Base-by-base conservation (phyloP, 1,284 basidiomycete species). In the Ganoderma meredithae region DNA sequence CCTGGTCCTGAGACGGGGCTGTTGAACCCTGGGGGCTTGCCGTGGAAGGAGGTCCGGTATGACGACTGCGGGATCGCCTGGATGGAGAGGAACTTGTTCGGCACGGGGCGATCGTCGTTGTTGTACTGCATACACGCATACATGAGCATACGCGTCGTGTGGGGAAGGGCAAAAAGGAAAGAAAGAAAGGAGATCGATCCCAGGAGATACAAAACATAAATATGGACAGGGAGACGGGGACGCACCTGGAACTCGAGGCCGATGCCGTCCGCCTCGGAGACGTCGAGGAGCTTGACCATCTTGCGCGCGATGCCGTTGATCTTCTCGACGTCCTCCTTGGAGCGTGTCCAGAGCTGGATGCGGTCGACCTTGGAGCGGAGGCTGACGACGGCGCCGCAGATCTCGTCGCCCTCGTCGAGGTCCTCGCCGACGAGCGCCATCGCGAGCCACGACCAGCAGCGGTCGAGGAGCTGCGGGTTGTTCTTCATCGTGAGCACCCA, bases 401-500 rank as follows among this genome's bases (percentile, higher is more conserved):
- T 92, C 75, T 94, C 90, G 76, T 97, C 92, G 22, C 88, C 87
- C 25, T 94, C 93, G 77, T 98, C 96, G 56, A 98, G 80, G 76
- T 96, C 90, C 80, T 98, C 93, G 2, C 96, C 96, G 7, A 98
- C 92, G 33, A 98, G 85, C 0, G 93, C 95, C 89, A 98, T 93
- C 17, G 94, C 91, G 41, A 98, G 84, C 89, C 93, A 97, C 62
- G 88, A 87, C 96, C 96, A 98, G 79, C 90, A 94, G 40, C 92
- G 86, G 82, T 98, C 96, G 59, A 97, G 83, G 70, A 97, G 79
- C 43, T 82, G 82, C 5, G 92, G 89, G 74, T 93, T 94, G 69
- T 91, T 90, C 80, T 92, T 93, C 89, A 98, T 94, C 72, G 96
- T 95, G 63, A 98, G 81, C 22, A 95, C 94, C 96, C 96, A 98